Percentiles rank a stretch among this genome's conserved stretches.
Evolutionary conservation across 163 green algal species (phyloP).

Genomic region (Coccomyxa subellipsoidea): DNA sequence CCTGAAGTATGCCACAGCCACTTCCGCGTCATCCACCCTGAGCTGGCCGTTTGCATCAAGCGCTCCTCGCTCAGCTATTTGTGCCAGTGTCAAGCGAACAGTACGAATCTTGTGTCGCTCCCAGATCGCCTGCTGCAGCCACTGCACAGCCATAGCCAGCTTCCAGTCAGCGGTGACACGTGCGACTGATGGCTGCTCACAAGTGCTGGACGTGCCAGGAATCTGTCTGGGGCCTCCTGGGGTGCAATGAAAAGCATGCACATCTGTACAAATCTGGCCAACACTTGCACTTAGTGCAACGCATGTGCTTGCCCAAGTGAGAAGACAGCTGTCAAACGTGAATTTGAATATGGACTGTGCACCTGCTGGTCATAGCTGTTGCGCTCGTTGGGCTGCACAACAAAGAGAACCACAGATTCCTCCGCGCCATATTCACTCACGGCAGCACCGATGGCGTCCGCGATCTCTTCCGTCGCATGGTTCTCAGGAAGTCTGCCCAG

Average conservation of each 20-base stretch:
- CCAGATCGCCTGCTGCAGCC: constrained; percentile 83
- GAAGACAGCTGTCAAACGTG: too few species aligned
- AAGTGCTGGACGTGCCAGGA: too few species aligned
- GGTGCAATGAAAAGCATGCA: too few species aligned
- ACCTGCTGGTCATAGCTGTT: constrained; percentile 95
- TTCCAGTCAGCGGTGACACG: background rate
- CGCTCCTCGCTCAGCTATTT: constrained; percentile 52
- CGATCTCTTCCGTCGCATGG: constrained; percentile 56
- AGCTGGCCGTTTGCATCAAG: constrained; percentile 32
- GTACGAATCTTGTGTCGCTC: constrained; percentile 66
- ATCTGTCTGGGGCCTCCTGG: too few species aligned
- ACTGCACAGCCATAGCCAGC: constrained; percentile 44
- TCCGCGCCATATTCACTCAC: constrained; percentile 27
- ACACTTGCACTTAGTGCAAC: too few species aligned
- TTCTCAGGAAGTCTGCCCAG: constrained; percentile 60
- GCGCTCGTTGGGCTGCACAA: constrained; percentile 87
- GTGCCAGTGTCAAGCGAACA: constrained; percentile 66
- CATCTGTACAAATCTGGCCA: too few species aligned
- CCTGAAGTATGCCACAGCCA: constrained; percentile 76
- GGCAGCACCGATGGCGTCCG: constrained; percentile 60
- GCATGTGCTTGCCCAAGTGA: too few species aligned
- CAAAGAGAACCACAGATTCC: constrained; percentile 70
- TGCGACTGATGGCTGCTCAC: background rate
- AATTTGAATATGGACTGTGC: background rate
- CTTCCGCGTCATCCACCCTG: constrained; percentile 14